Base-by-base conservation (phyloP, 805 yeast species). In the Hanseniaspora hatyaiensis region DNA sequence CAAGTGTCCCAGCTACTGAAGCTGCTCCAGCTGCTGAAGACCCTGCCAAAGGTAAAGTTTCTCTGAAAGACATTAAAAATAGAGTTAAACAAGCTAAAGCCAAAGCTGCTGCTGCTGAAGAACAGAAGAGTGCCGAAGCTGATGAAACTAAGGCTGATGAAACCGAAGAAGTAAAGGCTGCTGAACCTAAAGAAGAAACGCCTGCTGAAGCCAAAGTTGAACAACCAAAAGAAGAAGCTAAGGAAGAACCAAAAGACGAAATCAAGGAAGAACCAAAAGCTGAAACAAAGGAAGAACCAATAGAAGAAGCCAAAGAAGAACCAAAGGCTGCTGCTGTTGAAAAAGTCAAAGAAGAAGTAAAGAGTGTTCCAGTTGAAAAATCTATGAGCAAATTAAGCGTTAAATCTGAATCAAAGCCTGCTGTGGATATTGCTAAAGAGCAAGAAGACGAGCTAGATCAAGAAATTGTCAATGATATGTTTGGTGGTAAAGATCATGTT, bases 401-500 rank as follows among this genome's bases (percentile, higher is more conserved):
- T 16, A 45, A 45, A 18, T 49, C 54, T 16, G 26, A 56, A 16
- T 40, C 63, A 9, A 52, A 56, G 13, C 57, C 56, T 29, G 57
- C 62, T 11, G 53, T 47, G n/a, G 54, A 55, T 20, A 32, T 78
- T 29, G 67, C 66, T 54, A 77, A 74, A 54, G 85, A 79, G 59
- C 86, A 78, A 64, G 94, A 82, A 61, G 89, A 82, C 32, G 77
- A 74, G 58, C 72, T 88, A 50, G 96, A 89, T 63, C 83, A 83
- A 59, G 92, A 81, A 57, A 76, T 88, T 54, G 86, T 92, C 54
- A 80, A 76, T 50, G 98, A 94, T 59, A 68, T 92, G 83, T 92
- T 85, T 61, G 96, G 96, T 54, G 95, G 95, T 60, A 92, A 92
- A 66, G 98, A 89, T 64, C 98, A 92, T 69, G 76, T 92, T 63